Evolutionary conservation across 768 basidiomycete species (phyloP), one percentile per base, ranked within the genome.

Genomic region (Podaxis sp.): DNA sequence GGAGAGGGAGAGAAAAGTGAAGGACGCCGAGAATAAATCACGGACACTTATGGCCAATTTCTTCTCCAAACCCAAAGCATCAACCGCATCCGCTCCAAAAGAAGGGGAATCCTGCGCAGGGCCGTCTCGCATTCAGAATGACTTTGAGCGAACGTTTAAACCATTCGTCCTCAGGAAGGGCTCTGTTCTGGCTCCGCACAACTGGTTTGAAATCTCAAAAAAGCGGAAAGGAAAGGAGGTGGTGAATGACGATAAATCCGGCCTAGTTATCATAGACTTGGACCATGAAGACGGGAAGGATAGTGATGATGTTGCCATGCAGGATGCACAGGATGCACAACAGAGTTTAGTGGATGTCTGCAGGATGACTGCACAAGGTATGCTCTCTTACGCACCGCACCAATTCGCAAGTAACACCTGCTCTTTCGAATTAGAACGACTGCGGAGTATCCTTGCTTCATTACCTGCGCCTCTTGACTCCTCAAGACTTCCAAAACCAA

Each of bases 81-180:
- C 72, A 36, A 57, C 64, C 56, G 62, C 60, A 50, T 67, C 66
- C 44, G 67, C 63, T 42, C 62, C 64, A 21, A 71, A 71, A 48
- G 66, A 67, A 13, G 66, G 69, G 1, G 66, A 68, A 37, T 68
- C 73, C 7, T 70, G 71, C 55, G 73, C 73, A 16, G 75, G 72
- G 47, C 70, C 83, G 50, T 78, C 77, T 5, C 69, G 67, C 32
- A 64, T 71, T 1, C 76, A 78, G 28, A 82, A 82, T 14, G 89
- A 94, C 50, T 96, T 92, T 65, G 81, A 88, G 57, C 83, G 76
- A 65, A 77, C 79, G 0, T 97, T 97, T 77, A 87, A 83, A 65
- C 87, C 92, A 1, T 96, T 93, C 70, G 77, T 83, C 4, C 65
- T 90, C 61, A 92, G 90, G 76, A 93, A 89, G 68, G 90, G 85